A percentile compares a stretch with the other conserved stretches of the same genome.
These are phyloP conservation scores for Spongispora temasekensis DNA, from an alignment of 1,284 basidiomycete species.

Conservation along the genomic window DNA sequence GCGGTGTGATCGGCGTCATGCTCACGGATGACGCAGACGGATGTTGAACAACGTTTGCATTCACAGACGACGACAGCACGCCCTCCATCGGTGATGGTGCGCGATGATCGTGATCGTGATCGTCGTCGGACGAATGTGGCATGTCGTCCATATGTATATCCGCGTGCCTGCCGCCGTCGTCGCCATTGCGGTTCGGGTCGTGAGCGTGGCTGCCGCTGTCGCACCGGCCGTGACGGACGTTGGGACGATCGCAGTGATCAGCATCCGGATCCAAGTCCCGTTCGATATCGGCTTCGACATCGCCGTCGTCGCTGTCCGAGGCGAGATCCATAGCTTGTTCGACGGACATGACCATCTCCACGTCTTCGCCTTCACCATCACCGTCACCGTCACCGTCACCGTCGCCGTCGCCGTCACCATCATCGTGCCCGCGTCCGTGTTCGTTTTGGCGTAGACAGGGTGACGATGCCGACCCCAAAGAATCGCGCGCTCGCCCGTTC, in stretches of 20 bases:
- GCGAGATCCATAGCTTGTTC: slow-evolving; percentile 56
- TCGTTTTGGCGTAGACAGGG: slow-evolving; percentile 23
- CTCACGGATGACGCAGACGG: slow-evolving; percentile 28
- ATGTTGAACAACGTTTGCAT: not conserved
- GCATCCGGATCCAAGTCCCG: not conserved
- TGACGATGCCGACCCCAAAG: slow-evolving; percentile 27
- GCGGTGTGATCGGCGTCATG: slow-evolving; percentile 35
- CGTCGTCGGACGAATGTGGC: slow-evolving; percentile 33
- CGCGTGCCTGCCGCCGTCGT: slow-evolving; percentile 6
- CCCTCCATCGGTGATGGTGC: slow-evolving; percentile 37
- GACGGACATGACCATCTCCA: slow-evolving; percentile 44
- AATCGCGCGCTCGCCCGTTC: slow-evolving; percentile 18
- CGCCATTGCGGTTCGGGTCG: slow-evolving; percentile 22
- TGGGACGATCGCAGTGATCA: not conserved
- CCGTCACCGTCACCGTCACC: slow-evolving; percentile 8
- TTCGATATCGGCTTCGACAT: slow-evolving; percentile 15
- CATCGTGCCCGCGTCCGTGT: no score
- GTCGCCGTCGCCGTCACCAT: slow-evolving; percentile 15
- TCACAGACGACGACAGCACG: slow-evolving; percentile 23
- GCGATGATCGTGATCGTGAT: slow-evolving; percentile 12
- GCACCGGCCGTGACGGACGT: not conserved
- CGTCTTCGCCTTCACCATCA: slow-evolving; percentile 34
- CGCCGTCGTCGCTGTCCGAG: slow-evolving; percentile 40
- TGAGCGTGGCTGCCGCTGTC: slow-evolving; percentile 22
- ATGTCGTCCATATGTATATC: slow-evolving; percentile 28